Evolutionary conservation across 2,329 filamentous ascomycete species (phyloP).

Genomic region (Fusarium nygamai): DNA sequence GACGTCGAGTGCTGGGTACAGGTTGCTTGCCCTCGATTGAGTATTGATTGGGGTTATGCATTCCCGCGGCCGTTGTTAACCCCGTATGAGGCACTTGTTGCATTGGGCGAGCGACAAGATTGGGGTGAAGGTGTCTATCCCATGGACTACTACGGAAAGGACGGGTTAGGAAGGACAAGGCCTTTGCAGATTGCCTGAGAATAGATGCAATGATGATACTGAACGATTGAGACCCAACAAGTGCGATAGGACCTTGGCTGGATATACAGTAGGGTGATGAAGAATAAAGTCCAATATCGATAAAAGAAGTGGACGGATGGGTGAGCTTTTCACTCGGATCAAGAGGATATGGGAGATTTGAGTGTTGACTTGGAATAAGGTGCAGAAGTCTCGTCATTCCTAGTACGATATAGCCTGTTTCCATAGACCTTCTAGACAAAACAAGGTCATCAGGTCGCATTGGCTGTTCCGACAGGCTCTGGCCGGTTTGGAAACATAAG

Average conservation of each 20-base stretch:
- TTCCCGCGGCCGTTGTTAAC: conserved; percentile 90
- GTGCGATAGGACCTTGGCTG: neutral
- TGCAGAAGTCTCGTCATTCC: neutral
- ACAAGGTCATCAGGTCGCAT: conserved; percentile 39
- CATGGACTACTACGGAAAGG: conserved; percentile 98
- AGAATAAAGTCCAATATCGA: neutral
- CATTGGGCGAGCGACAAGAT: conserved; percentile 80
- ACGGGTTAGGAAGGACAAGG: conserved; percentile 86
- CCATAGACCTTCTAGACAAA: neutral
- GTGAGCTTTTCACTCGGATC: neutral
- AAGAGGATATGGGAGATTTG: neutral
- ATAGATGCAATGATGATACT: conserved; percentile 8
- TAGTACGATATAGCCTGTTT: neutral
- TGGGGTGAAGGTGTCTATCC: conserved; percentile 85
- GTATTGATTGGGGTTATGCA: conserved; percentile 99
- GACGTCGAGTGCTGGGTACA: conserved; percentile 99
- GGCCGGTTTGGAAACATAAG: conserved; percentile 85
- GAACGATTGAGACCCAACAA: conserved; percentile 1
- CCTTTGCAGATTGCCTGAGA: conserved; percentile 47
- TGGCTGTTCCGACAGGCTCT: conserved; percentile 76
- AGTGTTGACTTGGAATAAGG: neutral
- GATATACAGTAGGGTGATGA: neutral
- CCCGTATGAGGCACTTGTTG: conserved; percentile 93
- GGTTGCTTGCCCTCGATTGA: conserved; percentile 94
- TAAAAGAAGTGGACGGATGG: neutral